Evolutionary conservation across 1,284 basidiomycete genomes (phyloP), one percentile per base, ranked within the genome.

Genomic region (Sporisorium reilianum): DNA sequence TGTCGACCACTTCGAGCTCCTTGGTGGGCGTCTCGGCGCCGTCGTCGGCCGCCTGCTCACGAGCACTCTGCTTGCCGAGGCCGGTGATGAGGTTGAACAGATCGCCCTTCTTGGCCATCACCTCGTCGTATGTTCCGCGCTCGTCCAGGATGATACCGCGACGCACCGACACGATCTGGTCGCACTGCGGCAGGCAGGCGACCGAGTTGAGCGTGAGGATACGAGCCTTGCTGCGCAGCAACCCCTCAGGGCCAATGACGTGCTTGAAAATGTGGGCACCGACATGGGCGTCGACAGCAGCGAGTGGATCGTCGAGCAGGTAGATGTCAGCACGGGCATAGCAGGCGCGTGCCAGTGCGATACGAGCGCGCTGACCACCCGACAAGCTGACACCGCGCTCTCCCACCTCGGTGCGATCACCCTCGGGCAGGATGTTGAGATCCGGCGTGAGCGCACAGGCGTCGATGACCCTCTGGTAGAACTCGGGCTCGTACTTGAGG

Each of bases 251-350:
- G 20, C 80, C 55, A 38, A 85, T 81, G 25, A 78, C 78, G 51
- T 82, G 79, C 48, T 79, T 70, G 71, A 85, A 84, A 52, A 85
- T 77, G 45, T 79, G 77, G 28, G 83, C 83, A 34, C 78, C 84
- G 36, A 85, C 84, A 41, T 84, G 82, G 7, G 85, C 83, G 55
- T 85, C 83, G 45, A 70, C 71, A n/a, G 91, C 91, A 53, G 90
- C 91, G 2, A 92, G 87, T 1, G 91, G 91, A 80, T 93, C 91
- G 79, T 93, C 91, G 63, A 93, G 87, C 25, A 91, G 86, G 22
- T 80, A 64, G 28, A 92, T 86, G 60, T 92, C 91, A 2, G 91
- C 90, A 63, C 91, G 86, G 77, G 87, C 90, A 81, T 93, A 93
- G 2, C 92, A 85, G 0, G 91, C 90, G 44, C 91, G 86, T 7